Evolutionary conservation across 192 early-diverging fungal genomes (phyloP).

Genomic region (Funneliformis mosseae): DNA sequence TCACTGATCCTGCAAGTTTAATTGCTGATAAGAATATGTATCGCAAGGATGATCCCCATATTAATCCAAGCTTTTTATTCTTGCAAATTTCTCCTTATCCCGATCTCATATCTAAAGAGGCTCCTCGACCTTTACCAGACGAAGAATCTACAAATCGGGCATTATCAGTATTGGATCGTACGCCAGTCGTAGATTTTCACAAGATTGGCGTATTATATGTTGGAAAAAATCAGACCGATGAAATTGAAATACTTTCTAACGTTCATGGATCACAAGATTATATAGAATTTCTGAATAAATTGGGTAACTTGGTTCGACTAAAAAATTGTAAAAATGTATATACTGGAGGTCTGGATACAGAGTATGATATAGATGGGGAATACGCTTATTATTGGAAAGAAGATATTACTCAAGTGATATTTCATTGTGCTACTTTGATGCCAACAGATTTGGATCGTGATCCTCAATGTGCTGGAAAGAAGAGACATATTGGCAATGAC

Average conservation of each 20-base stretch:
- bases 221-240: slow-evolving; percentile 79
- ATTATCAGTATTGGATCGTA: slow-evolving; percentile 82
- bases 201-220: slow-evolving; percentile 96
- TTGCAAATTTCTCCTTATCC: slow-evolving; percentile 77
- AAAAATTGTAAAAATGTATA: slow-evolving; percentile 68
- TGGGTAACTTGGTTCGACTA: slow-evolving; percentile 78
- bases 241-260: slow-evolving; percentile 88
- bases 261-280: slow-evolving; percentile 85
- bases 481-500: slow-evolving; percentile 97
- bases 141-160: slow-evolving; percentile 77
- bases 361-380: slow-evolving; percentile 81
- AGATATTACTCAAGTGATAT: slow-evolving; percentile 85
- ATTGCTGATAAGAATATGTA: slow-evolving; percentile 18
- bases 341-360: slow-evolving; percentile 87
- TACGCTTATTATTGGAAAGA: slow-evolving; percentile 83
- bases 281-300: slow-evolving; percentile 76
- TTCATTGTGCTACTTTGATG: slow-evolving; percentile 95
- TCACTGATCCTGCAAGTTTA: slow-evolving; percentile 18
- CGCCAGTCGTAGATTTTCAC: slow-evolving; percentile 89
- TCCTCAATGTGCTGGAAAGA: slow-evolving; percentile 80
- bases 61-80: slow-evolving; percentile 64
- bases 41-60: slow-evolving; percentile 46
- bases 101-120: slow-evolving; percentile 59
- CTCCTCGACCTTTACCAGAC: slow-evolving; percentile 66
- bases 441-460: slow-evolving; percentile 77